Evolutionary conservation across 1,139 yeast genomes (phyloP).

Genomic region (Candida sojae): DNA sequence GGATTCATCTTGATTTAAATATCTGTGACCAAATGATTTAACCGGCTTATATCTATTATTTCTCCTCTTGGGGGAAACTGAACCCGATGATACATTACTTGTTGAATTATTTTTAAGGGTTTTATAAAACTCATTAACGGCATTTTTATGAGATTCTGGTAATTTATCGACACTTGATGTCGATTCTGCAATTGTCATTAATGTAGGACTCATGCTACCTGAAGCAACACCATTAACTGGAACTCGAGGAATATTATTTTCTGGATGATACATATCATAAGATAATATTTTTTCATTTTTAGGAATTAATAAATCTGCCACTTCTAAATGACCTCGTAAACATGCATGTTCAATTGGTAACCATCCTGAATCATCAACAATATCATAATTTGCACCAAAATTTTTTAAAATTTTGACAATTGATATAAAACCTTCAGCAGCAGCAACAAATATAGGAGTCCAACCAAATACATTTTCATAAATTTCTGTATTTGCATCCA

Average conservation of each 20-base stretch:
- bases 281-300: conserved; percentile 31
- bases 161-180: conserved; percentile 40
- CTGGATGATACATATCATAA: conserved; percentile 42
- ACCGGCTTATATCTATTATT: conserved; percentile 48
- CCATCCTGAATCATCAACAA: conserved; percentile 90
- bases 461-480: conserved; percentile 84
- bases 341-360: conserved; percentile 96
- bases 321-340: conserved; percentile 78
- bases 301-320: conserved; percentile 64
- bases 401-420: conserved; percentile 58
- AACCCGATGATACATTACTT: conserved; percentile 18
- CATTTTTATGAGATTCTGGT: conserved; percentile 36
- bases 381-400: conserved; percentile 54
- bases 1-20: conserved; percentile 62
- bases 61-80: conserved; percentile 31
- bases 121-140: conserved; percentile 42
- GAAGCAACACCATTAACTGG: conserved; percentile 14
- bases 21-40: conserved; percentile 86
- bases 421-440: conserved; percentile 75
- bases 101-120: conserved; percentile 36
- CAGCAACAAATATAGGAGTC: conserved; percentile 93
- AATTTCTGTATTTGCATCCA: conserved; percentile 70
- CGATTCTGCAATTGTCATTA: conserved; percentile 17
- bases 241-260: conserved; percentile 36
- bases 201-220: conserved; percentile 16